A percentile compares a stretch with the other conserved stretches of the same genome.
Conservation (phyloP, 805 yeast species). For the Lipomyces orientalis region DNA sequence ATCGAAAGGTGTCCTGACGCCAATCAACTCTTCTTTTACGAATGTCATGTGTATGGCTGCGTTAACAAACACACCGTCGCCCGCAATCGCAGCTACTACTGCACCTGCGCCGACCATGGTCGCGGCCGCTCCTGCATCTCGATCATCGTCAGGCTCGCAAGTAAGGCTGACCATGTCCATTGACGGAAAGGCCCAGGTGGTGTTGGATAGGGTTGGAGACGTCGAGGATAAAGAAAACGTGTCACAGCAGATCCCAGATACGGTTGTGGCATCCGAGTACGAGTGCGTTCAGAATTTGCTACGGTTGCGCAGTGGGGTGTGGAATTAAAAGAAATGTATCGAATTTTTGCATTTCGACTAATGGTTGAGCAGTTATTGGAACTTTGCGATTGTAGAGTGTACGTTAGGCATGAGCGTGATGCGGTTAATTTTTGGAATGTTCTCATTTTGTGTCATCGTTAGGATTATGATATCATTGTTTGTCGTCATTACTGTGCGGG, state of each 20-base stretch:
- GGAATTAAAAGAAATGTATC: slow-evolving; percentile 11
- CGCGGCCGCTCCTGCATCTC: neutral
- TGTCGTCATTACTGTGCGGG: neutral
- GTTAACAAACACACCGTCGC: neutral
- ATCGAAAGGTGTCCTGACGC: slow-evolving; percentile 25
- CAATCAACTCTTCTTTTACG: slow-evolving; percentile 13
- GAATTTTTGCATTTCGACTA: neutral
- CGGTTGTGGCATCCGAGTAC: slow-evolving; percentile 17
- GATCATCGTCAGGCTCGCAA: slow-evolving; percentile 17
- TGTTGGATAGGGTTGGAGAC: slow-evolving; percentile 31
- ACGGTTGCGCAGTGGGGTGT: slow-evolving; percentile 30
- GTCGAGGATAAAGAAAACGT: slow-evolving; percentile 16
- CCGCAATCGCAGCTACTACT: neutral
- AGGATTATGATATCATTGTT: neutral
- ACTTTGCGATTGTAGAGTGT: neutral
- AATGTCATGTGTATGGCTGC: slow-evolving; percentile 31
- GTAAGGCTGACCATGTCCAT: slow-evolving; percentile 45
- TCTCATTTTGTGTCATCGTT: neutral
- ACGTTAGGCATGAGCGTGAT: neutral
- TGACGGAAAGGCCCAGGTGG: slow-evolving; percentile 50
- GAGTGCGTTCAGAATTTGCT: slow-evolving; percentile 35
- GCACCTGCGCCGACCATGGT: neutral
- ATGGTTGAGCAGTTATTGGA: neutral
- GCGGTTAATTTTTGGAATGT: neutral
- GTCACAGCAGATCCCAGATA: neutral